Base-by-base conservation (phyloP, 2,329 filamentous ascomycete species). In the Pyricularia pennisetigena region DNA sequence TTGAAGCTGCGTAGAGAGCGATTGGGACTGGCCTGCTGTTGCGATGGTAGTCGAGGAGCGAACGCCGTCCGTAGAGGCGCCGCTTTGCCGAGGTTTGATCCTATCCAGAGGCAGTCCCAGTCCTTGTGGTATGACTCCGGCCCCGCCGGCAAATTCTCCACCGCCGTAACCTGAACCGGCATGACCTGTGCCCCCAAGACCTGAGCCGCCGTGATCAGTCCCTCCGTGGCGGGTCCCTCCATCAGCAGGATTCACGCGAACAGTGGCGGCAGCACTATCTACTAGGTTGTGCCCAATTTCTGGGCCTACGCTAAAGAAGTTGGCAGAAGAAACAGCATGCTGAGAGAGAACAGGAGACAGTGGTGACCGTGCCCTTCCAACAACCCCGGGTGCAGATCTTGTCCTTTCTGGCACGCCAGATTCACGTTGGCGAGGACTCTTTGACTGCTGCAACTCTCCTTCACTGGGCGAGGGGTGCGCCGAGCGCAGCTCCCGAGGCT, bases 401-500 rank as follows among this genome's bases (percentile, higher is more conserved):
- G 2, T 49, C 41, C 41, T 49, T n/a, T 49, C 41, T n/a, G 20
- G 6, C 6, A n/a, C 4, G 41, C 41, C 41, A 49, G 41, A 49
- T 6, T 16, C 16, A 49, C 41, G 41, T 49, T n/a, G 16, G 7
- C 16, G 16, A 49, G 41, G 41, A 49, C 41, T 49, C 16, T 49
- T 16, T 49, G 41, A 49, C 6, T 32, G 8, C 28, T 49, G 28
- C 24, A 23, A 14, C 10, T 35, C 32, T 24, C 62, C 61, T 10
- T 64, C 9, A 62, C 20, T 24, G 57, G 29, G 49, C 54, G 54
- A 63, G 41, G 57, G 29, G 5, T n/a, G 54, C 26, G 57, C 28
- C 65, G 72, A 71, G 64, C 70, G 70, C n/a, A 75, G 64, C 54
- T 71, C 70, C 68, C 72, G 72, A 28, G 74, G 78, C 63, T 86